phyloP scores from a whole-genome alignment of 352 stramenopile genomes.

The Globisporangium nagaii region DNA sequence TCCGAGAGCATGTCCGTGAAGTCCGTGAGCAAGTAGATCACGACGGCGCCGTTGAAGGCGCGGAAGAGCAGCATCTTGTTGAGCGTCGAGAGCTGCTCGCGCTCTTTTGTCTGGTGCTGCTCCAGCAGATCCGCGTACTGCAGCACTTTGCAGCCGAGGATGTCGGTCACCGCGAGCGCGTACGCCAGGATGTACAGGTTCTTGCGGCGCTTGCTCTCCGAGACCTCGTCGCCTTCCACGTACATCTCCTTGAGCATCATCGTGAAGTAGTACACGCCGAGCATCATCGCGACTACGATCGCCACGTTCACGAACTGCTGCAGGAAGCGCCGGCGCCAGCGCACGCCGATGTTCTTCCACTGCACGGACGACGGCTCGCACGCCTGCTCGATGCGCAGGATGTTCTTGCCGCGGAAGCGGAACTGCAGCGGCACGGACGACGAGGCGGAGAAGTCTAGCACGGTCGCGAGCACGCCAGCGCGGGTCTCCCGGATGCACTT shows the following conservation, averaged over 20 bases:
- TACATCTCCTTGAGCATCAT: conserved; percentile 29
- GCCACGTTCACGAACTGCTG: conserved; percentile 43
- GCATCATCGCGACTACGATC: conserved; percentile 41
- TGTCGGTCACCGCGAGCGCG: conserved; percentile 41
- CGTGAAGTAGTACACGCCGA: conserved; percentile 51
- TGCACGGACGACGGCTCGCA: conserved; percentile 60
- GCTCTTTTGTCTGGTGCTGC: conserved; percentile 59
- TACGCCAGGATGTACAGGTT: conserved; percentile 56
- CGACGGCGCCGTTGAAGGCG: conserved; percentile 65
- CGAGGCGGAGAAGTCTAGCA: conserved; percentile 29
- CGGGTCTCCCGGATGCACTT: conserved; percentile 41
- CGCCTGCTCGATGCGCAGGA: conserved; percentile 63
- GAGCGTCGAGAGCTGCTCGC: conserved; percentile 68
- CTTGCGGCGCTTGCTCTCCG: conserved; percentile 21
- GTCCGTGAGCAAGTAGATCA: conserved; percentile 74
- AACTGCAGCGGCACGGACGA: conserved; percentile 26
- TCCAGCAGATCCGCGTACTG: conserved; percentile 52
- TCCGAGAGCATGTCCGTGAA: conserved; percentile 61
- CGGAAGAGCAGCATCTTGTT: conserved; percentile 77
- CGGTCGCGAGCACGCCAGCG: conserved; percentile 39
- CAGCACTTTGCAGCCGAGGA: conserved; percentile 58
- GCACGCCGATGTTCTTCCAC: conserved; percentile 61
- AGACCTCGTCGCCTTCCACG: conserved; percentile 20
- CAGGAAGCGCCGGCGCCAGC: conserved; percentile 23
- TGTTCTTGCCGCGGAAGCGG: conserved; percentile 61